Evolutionary conservation across 2,329 filamentous ascomycete genomes (phyloP).

Genomic region (Xylariomycetidae sp.): DNA sequence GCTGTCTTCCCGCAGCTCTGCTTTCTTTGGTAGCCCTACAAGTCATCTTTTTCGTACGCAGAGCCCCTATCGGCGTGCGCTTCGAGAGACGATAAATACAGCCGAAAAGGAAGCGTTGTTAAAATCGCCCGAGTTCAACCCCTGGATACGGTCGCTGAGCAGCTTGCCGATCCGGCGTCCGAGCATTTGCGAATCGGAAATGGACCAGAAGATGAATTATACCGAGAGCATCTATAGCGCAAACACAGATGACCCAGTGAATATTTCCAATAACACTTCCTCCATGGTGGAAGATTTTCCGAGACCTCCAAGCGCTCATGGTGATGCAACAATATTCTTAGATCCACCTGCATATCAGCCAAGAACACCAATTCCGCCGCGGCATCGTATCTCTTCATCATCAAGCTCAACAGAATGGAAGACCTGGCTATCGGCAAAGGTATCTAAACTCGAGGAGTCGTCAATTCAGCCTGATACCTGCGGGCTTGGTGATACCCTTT

Average conservation of each 20-base stretch:
- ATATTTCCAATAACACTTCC: constrained; percentile 6
- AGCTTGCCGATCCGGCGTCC: constrained; percentile 36
- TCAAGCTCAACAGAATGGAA: constrained; percentile 46
- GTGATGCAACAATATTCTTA: constrained; percentile 31
- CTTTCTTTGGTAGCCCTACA: constrained; percentile 48
- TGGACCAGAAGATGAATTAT: constrained; percentile 33
- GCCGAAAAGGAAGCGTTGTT: constrained; percentile 23
- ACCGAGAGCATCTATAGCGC: constrained; percentile 48
- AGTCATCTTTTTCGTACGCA: constrained; percentile 48
- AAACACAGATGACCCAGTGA: constrained; percentile 17
- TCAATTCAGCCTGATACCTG: constrained; percentile 3
- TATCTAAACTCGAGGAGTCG: constrained; percentile 40
- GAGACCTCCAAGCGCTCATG: constrained; percentile 16
- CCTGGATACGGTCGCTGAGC: constrained; percentile 37
- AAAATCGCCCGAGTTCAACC: constrained; percentile 26
- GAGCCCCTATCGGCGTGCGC: constrained; percentile 51
- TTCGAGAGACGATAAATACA: constrained; percentile 42
- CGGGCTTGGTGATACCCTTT: constrained; percentile 12
- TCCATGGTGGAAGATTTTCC: constrained; percentile 12
- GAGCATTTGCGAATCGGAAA: constrained; percentile 36
- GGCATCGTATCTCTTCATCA: constrained; percentile 27
- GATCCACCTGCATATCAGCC: constrained; percentile 25
- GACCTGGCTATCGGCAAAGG: constrained; percentile 47
- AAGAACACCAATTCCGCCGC: constrained; percentile 13
- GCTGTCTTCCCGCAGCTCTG: constrained; percentile 39